These are phyloP conservation scores for Ophiorrhiza pumila DNA, from an alignment of 257 asterid species.

Conservation along the genomic window DNA sequence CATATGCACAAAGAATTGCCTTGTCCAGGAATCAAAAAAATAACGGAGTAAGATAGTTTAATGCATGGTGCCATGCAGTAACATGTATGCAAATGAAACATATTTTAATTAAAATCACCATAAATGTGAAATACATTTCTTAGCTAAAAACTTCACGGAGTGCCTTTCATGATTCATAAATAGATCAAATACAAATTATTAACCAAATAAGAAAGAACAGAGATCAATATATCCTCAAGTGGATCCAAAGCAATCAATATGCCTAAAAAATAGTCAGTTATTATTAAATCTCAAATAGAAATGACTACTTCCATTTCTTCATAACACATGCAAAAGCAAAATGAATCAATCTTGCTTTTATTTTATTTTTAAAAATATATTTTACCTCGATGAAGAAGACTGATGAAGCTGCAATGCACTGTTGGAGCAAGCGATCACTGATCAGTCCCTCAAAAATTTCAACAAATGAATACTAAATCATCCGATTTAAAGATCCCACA, in stretches of 20 bases:
- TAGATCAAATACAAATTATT: constrained; percentile 10
- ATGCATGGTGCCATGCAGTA: not conserved
- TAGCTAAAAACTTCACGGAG: not conserved
- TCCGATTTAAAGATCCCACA: constrained; percentile 15
- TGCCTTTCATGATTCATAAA: not conserved
- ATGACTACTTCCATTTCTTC: not conserved
- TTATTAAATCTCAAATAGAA: constrained; percentile 5
- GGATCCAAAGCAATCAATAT: not conserved
- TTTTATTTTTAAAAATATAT: not conserved
- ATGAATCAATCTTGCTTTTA: not conserved
- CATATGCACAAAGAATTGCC: not conserved
- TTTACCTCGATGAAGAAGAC: constrained; percentile 35
- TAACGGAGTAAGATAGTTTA: not conserved
- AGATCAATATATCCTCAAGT: not conserved
- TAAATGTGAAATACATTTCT: not conserved
- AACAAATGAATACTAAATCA: constrained; percentile 9
- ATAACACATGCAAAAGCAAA: not conserved
- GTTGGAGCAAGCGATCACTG: constrained; percentile 29
- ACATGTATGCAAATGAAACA: not conserved
- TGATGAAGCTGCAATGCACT: constrained; percentile 28
- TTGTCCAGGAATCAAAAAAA: not conserved
- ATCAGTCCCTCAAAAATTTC: constrained; percentile 32
- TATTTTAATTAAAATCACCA: not conserved
- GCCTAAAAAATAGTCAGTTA: not conserved
- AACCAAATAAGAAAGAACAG: not conserved